Conservation (phyloP, 106 monocot species). For the Cymbidium sinense region DNA sequence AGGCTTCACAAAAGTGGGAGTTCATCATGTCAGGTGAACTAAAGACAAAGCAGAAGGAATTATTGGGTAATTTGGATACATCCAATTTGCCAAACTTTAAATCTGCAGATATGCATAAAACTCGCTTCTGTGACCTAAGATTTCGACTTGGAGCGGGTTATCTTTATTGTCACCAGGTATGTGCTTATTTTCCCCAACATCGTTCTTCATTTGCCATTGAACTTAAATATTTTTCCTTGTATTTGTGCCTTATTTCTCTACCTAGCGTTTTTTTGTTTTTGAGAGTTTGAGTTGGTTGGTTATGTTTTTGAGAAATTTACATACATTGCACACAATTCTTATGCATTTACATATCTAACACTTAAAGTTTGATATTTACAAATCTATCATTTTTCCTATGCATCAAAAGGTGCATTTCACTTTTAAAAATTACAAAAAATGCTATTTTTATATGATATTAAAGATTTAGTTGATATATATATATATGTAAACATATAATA, state of each 20-base stretch:
- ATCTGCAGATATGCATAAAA: conserved; percentile 60
- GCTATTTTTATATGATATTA: no score
- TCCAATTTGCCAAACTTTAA: conserved; percentile 54
- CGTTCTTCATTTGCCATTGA: not conserved
- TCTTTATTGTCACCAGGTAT: conserved; percentile 94
- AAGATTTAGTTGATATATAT: no score
- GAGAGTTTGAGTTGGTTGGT: no score
- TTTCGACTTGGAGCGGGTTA: conserved; percentile 87
- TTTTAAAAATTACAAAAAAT: no score
- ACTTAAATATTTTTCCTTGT: not conserved
- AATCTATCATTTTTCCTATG: no score
- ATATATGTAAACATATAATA: no score
- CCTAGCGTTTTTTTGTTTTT: not conserved
- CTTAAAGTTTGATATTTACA: no score
- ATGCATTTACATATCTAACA: no score
- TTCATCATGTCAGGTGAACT: conserved; percentile 62
- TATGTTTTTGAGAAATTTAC: no score
- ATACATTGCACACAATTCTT: no score
- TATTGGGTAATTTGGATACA: conserved; percentile 46
- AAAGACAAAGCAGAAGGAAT: conserved; percentile 60
- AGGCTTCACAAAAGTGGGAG: conserved; percentile 79
- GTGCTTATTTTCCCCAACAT: not conserved
- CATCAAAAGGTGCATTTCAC: no score
- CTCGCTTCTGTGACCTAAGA: conserved; percentile 55
- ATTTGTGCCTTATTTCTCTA: not conserved